phyloP scores from a whole-genome alignment of 805 yeast genomes.

The Candida loeiensis region DNA sequence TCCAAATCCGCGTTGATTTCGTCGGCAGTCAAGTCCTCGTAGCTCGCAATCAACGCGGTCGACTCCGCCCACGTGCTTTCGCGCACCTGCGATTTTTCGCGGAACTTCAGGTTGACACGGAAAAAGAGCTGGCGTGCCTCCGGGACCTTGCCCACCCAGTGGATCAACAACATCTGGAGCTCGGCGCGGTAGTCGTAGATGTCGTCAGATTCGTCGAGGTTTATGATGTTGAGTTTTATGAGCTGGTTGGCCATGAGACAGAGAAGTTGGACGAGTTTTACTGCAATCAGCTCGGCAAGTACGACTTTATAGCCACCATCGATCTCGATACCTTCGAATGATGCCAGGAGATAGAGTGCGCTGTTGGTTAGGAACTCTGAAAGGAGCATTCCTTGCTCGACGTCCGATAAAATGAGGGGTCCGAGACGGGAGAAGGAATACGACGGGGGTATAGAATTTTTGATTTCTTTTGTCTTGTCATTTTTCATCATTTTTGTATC shows the following conservation, averaged over 20 bases:
- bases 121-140: constrained; percentile 62
- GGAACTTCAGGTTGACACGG: constrained; percentile 17
- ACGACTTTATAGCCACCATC: constrained; percentile 27
- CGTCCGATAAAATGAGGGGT: constrained; percentile 46
- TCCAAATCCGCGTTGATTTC: constrained; percentile 20
- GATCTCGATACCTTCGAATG: constrained; percentile 27
- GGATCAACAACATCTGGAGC: constrained; percentile 55
- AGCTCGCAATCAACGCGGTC: constrained; percentile 9
- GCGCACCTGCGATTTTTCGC: constrained; percentile 3
- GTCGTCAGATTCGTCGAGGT: constrained; percentile 27
- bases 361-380: constrained; percentile 66
- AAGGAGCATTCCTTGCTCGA: constrained; percentile 62
- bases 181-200: constrained; percentile 55
- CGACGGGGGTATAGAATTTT: neutral
- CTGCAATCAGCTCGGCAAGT: constrained; percentile 31
- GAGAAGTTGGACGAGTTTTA: constrained; percentile 48
- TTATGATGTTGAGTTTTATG: constrained; percentile 42
- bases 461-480: neutral
- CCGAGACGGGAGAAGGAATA: neutral
- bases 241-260: constrained; percentile 62
- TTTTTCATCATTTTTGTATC: no score
- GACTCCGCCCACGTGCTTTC: constrained; percentile 5
- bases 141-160: constrained; percentile 61
- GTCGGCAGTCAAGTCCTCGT: constrained; percentile 10
- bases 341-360: constrained; percentile 27